Evolutionary conservation across 1,284 basidiomycete species (phyloP), one percentile per base, ranked within the genome.

Genomic region (Heterobasidion parviporum): DNA sequence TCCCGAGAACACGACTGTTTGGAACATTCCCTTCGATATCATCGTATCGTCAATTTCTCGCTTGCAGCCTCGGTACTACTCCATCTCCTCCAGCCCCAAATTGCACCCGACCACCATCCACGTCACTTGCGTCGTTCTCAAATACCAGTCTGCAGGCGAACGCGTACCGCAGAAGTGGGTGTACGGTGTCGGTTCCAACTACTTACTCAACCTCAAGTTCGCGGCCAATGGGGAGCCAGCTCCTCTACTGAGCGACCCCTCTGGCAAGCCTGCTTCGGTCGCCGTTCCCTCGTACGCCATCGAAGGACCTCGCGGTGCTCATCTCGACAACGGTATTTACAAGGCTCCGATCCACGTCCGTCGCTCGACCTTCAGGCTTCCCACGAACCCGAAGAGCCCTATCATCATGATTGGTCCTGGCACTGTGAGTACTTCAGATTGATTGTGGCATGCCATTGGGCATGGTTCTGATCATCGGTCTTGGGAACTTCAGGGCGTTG

Each of bases 371-470:
- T 99, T 99, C 85, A 82, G 96, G 55, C 75, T 99, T 57, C 96
- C 96, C 6, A 98, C 96, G 14, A 94, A 92, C 68, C 96, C 96
- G 54, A 98, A 97, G 80, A 95, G 93, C 59, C 96, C 96, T 2
- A 89, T 99, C 57, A 94, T 99, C 72, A 98, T 99, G 96, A 85
- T 99, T 68, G 96, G 96, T 54, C 96, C 96, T 57, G 96, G 96
- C 56, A 98, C 95, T 59, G 94, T 95, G 67, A 75, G 89, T 81
- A 35, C 34, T 35, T 54, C 26, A 26, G 26, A 26, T 26, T 26
- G 26, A 26, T 38, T 38, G 20, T 41, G 48, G 47, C 1, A 9
- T 6, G 47, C 12, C 20, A 49, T 34, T 32, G 5, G 18, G 49
- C 15, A 26, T 38, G 56, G 59, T 12, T 43, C 33, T 18, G 36